Percentiles rank a stretch among this genome's conserved stretches.
Evolutionary conservation across 2,329 filamentous ascomycete species (phyloP).

Genomic region (Claviceps monticola): DNA sequence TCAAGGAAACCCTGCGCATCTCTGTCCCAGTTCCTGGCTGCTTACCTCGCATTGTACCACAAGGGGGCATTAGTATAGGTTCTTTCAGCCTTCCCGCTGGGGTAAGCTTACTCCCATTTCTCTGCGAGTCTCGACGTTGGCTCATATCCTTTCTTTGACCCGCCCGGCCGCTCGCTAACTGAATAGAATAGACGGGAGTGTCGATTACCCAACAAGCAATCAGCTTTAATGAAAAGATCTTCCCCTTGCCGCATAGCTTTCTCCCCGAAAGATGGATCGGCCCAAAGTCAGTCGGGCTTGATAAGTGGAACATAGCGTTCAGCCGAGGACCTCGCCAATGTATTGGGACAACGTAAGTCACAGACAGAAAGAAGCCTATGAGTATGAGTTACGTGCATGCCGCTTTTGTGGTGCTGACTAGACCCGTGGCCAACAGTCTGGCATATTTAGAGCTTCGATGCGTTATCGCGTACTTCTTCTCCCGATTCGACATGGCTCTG

Average conservation of each 20-base stretch:
- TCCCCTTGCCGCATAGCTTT: neutral
- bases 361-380: no score
- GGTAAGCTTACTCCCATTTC: neutral
- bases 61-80: neutral
- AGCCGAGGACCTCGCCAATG: neutral
- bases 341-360: neutral
- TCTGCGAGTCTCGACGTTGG: no score
- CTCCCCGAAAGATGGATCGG: neutral
- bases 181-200: neutral
- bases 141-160: no score
- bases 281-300: neutral
- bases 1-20: neutral
- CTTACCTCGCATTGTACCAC: neutral
- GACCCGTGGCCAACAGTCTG: neutral
- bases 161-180: no score
- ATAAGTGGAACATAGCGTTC: slow-evolving; percentile 1
- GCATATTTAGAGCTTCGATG: neutral
- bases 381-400: no score
- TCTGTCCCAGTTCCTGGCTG: neutral
- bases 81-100: neutral
- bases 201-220: neutral
- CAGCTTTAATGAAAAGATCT: neutral
- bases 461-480: slow-evolving; percentile 1
- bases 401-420: no score
- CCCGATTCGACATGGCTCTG: neutral